Base-by-base conservation (phyloP, 2,329 filamentous ascomycete species). In the Dactylonectria macrodidyma region DNA sequence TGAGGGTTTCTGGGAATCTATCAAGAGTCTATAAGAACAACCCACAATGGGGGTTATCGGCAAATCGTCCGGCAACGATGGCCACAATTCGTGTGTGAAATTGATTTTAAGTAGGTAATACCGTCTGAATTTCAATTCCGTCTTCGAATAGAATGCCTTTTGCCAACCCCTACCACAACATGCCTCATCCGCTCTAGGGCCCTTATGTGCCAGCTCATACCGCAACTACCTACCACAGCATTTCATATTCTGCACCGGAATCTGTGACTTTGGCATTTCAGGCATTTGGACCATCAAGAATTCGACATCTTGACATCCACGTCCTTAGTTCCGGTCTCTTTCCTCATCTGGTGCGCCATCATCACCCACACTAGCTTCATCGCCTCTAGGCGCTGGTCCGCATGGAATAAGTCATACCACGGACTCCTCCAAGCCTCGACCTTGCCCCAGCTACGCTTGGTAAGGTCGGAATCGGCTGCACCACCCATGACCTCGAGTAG, bases 361-460 rank as follows among this genome's bases (percentile, higher is more conserved):
- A 91, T 81, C 4, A 82, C 84, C 89, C 90, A 92, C 1, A 90
- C 71, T 10, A 87, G 68, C 69, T 83, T 79, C 86, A 91, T 86
- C 3, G 88, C 89, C 70, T 84, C 84, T 30, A 91, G 75, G 52
- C 90, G 79, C 62, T 91, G 86, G 24, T 87, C 82, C 0, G 78
- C 75, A 55, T 85, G 71, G 73, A 91, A 91, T 11, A 91, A 78
- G 73, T 92, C 90, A 73, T 83, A 90, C 90, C 90, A 92, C 46
- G 77, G 81, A 69, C 87, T 91, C 67, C 89, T 84, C 84, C 86
- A 87, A 41, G 90, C 82, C 71, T 86, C 82, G 2, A 91, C 78
- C 70, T 81, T 82, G 10, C 83, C 86, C 86, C 87, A 89, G 77
- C 83, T 85, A 66, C 80, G 77, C 58, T 62, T 77, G 51, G 69